Percentiles rank a stretch among this genome's conserved stretches.
Evolutionary conservation across 2,329 filamentous ascomycete species (phyloP).

Genomic region (Neoscytalidium dimidiatum): DNA sequence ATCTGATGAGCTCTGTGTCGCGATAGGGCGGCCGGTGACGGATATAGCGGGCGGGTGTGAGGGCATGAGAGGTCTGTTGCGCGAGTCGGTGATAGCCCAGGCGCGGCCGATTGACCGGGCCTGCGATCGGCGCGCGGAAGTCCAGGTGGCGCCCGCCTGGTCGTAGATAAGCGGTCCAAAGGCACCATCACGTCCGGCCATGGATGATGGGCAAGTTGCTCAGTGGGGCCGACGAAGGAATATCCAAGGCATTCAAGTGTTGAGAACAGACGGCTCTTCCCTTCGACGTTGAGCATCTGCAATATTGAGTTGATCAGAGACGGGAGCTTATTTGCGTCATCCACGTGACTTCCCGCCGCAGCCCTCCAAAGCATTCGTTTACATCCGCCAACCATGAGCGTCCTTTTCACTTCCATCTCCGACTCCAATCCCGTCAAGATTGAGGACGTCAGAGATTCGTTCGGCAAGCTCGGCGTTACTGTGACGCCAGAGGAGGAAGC

Average conservation of each 20-base stretch:
- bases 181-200: background rate
- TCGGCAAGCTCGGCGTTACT: constrained; percentile 41
- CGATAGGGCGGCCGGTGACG: background rate
- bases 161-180: constrained; percentile 12
- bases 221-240: background rate
- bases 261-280: too few relatives aligned
- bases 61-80: background rate
- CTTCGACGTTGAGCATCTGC: background rate
- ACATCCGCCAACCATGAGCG: constrained; percentile 16
- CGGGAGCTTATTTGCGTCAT: background rate
- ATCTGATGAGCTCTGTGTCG: background rate
- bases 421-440: background rate
- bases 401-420: constrained; percentile 28
- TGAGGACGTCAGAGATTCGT: background rate
- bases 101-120: constrained; percentile 10
- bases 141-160: background rate
- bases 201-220: background rate
- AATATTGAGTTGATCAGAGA: background rate
- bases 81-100: constrained; percentile 9
- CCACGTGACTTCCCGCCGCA: background rate
- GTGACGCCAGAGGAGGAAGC: constrained; percentile 42
- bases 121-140: constrained; percentile 1
- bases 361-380: background rate
- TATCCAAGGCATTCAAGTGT: too few relatives aligned
- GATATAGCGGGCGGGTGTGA: background rate